Evolutionary conservation across 2,329 filamentous ascomycete species (phyloP).

Genomic region (Leptographium lundbergii): DNA sequence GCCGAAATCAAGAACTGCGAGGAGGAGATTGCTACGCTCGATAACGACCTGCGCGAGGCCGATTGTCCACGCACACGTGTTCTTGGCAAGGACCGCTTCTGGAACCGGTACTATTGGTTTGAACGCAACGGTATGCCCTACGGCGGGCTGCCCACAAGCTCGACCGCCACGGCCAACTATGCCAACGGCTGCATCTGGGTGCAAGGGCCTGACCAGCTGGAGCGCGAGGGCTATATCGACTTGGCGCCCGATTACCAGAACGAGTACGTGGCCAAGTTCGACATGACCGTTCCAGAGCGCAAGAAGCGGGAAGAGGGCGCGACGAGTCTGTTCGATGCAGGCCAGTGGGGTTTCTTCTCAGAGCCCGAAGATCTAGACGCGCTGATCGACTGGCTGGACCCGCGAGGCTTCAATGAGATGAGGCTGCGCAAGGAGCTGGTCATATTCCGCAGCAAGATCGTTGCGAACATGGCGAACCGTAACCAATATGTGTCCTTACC

Average conservation of each 20-base stretch:
- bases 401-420: constrained; percentile 72
- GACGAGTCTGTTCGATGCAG: constrained; percentile 63
- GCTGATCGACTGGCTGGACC: constrained; percentile 79
- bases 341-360: constrained; percentile 86
- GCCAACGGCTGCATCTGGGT: constrained; percentile 95
- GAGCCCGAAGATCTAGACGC: constrained; percentile 65
- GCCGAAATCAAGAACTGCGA: constrained; percentile 70
- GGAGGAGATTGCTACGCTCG: constrained; percentile 69
- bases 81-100: constrained; percentile 89
- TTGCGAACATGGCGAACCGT: constrained; percentile 68
- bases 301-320: constrained; percentile 75
- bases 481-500: constrained; percentile 53
- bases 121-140: constrained; percentile 98
- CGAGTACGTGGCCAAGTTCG: constrained; percentile 64
- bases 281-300: constrained; percentile 73
- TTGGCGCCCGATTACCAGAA: constrained; percentile 56
- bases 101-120: constrained; percentile 99
- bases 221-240: constrained; percentile 77
- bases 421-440: constrained; percentile 80
- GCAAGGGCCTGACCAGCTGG: constrained; percentile 84
- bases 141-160: constrained; percentile 74
- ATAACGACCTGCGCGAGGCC: constrained; percentile 86
- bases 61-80: constrained; percentile 84
- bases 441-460: constrained; percentile 62
- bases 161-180: constrained; percentile 75